Conservation (phyloP, 2,329 filamentous ascomycete species). For the Clonostachys sp. region DNA sequence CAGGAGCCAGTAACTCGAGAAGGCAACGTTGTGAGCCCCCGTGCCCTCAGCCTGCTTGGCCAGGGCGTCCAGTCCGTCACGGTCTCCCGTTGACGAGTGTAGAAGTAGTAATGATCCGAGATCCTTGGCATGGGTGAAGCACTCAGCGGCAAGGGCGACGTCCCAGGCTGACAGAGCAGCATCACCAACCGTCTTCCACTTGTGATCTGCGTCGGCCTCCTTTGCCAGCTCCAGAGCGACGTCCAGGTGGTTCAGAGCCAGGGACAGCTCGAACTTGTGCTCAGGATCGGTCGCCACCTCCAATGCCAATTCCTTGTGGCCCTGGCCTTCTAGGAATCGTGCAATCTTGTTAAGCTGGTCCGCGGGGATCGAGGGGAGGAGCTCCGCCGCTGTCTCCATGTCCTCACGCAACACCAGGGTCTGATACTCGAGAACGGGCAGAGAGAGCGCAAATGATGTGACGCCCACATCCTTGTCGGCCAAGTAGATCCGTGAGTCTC, state of each 20-base stretch:
- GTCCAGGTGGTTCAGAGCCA: slow-evolving; percentile 77
- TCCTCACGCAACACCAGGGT: slow-evolving; percentile 91
- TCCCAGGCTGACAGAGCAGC: slow-evolving; percentile 86
- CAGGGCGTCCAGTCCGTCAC: slow-evolving; percentile 66
- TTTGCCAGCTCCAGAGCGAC: slow-evolving; percentile 82
- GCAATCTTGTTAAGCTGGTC: slow-evolving; percentile 98
- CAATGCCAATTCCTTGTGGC: slow-evolving; percentile 91
- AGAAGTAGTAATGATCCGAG: slow-evolving; percentile 83
- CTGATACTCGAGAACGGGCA: slow-evolving; percentile 94
- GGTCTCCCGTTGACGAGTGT: slow-evolving; percentile 80
- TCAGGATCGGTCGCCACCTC: slow-evolving; percentile 93
- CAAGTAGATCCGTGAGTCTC: slow-evolving; percentile 92
- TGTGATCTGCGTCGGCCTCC: slow-evolving; percentile 84
- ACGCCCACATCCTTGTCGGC: slow-evolving; percentile 93
- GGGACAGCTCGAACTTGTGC: slow-evolving; percentile 91
- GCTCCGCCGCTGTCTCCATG: slow-evolving; percentile 83
- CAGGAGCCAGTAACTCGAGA: slow-evolving; percentile 83
- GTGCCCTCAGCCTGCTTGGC: slow-evolving; percentile 70
- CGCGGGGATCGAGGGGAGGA: slow-evolving; percentile 78
- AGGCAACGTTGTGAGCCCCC: slow-evolving; percentile 87
- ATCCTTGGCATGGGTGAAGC: slow-evolving; percentile 87
- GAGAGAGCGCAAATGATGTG: slow-evolving; percentile 84
- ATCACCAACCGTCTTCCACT: slow-evolving; percentile 97
- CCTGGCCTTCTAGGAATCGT: slow-evolving; percentile 93
- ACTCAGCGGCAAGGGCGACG: slow-evolving; percentile 82